Evolutionary conservation across 345 rosid genomes (phyloP).

Genomic region (Linum lewisii): DNA sequence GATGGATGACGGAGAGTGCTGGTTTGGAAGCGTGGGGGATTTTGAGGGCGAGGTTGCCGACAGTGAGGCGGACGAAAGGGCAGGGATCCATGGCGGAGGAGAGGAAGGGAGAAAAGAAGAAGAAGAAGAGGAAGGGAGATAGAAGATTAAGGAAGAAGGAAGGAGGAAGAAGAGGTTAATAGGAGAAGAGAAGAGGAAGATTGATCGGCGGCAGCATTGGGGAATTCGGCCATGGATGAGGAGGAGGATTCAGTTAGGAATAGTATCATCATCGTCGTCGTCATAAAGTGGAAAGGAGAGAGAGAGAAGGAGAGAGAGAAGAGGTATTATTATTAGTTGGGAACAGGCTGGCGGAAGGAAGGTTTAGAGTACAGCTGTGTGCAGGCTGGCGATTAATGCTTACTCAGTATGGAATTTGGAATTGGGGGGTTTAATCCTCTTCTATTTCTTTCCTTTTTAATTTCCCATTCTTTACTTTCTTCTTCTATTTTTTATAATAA

Average conservation of each 20-base stretch:
- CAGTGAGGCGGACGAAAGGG: constrained; percentile 74
- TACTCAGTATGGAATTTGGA: constrained; percentile 18
- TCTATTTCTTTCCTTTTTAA: constrained; percentile 13
- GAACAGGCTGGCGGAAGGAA: neutral
- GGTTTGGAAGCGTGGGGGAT: constrained; percentile 61
- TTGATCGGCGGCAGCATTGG: neutral
- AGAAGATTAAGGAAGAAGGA: too few species aligned
- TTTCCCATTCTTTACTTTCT: neutral
- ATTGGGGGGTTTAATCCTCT: constrained; percentile 16
- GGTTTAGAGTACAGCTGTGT: constrained; percentile 40
- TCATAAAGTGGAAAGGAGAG: neutral
- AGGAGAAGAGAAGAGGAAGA: neutral
- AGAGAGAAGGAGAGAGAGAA: constrained; percentile 11
- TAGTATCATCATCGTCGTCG: neutral
- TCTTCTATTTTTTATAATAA: too few species aligned
- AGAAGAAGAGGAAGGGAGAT: too few species aligned
- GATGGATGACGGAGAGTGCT: constrained; percentile 66
- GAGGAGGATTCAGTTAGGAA: neutral
- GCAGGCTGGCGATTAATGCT: constrained; percentile 42
- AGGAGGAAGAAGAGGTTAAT: neutral
- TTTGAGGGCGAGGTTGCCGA: constrained; percentile 59
- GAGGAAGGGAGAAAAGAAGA: constrained; percentile 8
- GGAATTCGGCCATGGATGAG: neutral
- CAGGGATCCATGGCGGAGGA: constrained; percentile 70
- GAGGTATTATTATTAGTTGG: neutral